These are phyloP conservation scores for Blumeria hordei DNA, from an alignment of 2,329 filamentous ascomycete species.

Conservation along the genomic window DNA sequence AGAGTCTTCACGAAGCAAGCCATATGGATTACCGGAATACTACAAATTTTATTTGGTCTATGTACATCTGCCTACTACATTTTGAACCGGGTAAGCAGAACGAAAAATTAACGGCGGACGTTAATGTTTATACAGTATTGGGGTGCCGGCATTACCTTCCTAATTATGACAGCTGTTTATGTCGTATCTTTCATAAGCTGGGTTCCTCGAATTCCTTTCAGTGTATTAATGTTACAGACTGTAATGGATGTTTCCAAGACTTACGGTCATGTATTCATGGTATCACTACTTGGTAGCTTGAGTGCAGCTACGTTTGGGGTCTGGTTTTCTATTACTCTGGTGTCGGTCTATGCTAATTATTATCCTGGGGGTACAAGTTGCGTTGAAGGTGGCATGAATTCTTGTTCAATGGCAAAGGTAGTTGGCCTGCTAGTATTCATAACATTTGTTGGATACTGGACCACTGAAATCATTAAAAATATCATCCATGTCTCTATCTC, in stretches of 20 bases:
- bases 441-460: constrained; percentile 85
- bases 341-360: constrained; percentile 68
- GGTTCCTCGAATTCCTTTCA: constrained; percentile 80
- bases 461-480: constrained; percentile 83
- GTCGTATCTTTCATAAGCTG: constrained; percentile 69
- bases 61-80: constrained; percentile 76
- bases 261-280: constrained; percentile 67
- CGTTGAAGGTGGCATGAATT: constrained; percentile 15
- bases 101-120: not conserved
- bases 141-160: constrained; percentile 65
- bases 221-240: constrained; percentile 69
- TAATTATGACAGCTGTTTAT: constrained; percentile 59
- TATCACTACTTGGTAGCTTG: constrained; percentile 64
- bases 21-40: constrained; percentile 76
- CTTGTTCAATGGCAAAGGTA: constrained; percentile 52
- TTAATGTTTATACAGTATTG: constrained; percentile 26
- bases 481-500: constrained; percentile 72
- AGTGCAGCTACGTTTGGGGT: constrained; percentile 52
- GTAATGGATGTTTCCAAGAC: constrained; percentile 64
- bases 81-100: constrained; percentile 23
- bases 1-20: constrained; percentile 67
- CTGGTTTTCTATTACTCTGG: constrained; percentile 70
- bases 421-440: constrained; percentile 68
- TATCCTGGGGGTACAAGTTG: constrained; percentile 34
- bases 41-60: constrained; percentile 68